Evolutionary conservation across 83 land plant species (phyloP), one percentile per base, ranked within the genome.

Genomic region (Isoetes engelmannii): DNA sequence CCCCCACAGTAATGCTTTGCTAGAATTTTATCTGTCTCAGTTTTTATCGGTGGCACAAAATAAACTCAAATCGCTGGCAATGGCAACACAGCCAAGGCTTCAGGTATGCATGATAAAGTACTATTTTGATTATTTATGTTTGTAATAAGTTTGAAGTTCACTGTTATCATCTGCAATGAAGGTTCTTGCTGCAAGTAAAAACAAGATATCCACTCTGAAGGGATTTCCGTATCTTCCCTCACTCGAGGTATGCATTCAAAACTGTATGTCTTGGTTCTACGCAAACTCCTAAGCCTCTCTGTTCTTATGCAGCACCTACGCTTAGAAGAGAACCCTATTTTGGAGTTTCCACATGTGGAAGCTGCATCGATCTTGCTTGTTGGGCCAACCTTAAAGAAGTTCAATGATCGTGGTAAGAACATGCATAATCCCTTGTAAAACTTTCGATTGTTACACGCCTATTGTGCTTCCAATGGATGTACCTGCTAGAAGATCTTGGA

Each of bases 181-280:
- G 97, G 99, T 94, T 5, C 63, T 94, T 53, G 99, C 99, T 77
- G 99, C 97, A 55, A 94, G 97, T 81, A 94, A 90, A 76, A 94
- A 94, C 63, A 94, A 85, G 69, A 90, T 94, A 65, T 86, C 90
- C 18, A 90, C 92, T 48, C 62, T 94, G 46, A 88, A 86, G 72
- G 96, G 90, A 10, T 94, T 94, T 63, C 98, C 98, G 9, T 74
- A 90, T 77, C 70, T 94, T 49, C 98, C 98, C 8, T 79, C 80
- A 20, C 92, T 94, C 48, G 98, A 94, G 97, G 97, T 92, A 65
- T 37, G 79, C 55, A 47, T 15, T 41, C 46, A 21, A 55, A 44
- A 10, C 21, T 67, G 48, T 19, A 67, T n/a, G 69, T 1, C 7
- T 49, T 12, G 21, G 5, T 62, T 62, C 44, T 59, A 53, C 28